These are phyloP conservation scores for Beauveria asiatica DNA, from an alignment of 2,329 filamentous ascomycete species.

Conservation along the genomic window DNA sequence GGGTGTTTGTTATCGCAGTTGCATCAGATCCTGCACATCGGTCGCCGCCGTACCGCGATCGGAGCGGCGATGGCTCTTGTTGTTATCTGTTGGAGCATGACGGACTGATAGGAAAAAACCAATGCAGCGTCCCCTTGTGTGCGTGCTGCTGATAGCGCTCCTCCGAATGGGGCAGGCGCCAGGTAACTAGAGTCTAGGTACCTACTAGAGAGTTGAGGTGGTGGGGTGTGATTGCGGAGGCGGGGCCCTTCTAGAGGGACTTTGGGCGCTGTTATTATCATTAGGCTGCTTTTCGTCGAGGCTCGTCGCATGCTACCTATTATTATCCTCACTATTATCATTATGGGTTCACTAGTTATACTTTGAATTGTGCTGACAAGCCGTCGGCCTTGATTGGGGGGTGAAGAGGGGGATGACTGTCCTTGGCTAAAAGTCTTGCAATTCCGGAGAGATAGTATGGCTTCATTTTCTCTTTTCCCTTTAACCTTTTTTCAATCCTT, in stretches of 20 bases:
- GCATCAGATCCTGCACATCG: background rate
- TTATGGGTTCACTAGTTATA: no score
- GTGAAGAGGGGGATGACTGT: background rate
- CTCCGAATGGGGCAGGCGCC: constrained; percentile 5
- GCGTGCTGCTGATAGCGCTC: background rate
- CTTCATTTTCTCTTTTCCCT: background rate
- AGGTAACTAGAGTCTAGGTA: background rate
- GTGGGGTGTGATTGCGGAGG: background rate
- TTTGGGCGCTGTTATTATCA: background rate
- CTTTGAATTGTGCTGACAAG: background rate
- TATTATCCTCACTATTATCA: background rate
- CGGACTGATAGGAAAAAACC: background rate
- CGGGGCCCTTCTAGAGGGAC: background rate
- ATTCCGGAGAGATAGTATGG: background rate
- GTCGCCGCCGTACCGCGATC: background rate
- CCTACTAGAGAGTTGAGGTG: background rate
- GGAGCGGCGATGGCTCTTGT: background rate
- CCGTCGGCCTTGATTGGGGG: background rate
- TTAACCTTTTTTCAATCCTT: background rate
- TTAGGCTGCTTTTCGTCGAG: no score
- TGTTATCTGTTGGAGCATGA: background rate
- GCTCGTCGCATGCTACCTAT: background rate
- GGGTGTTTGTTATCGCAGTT: background rate
- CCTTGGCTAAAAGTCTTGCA: background rate
- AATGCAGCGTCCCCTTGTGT: background rate